Evolutionary conservation across 495 filamentous ascomycete genomes (phyloP), one percentile per base, ranked within the genome.

Genomic region (Hypoxylon fragiforme): DNA sequence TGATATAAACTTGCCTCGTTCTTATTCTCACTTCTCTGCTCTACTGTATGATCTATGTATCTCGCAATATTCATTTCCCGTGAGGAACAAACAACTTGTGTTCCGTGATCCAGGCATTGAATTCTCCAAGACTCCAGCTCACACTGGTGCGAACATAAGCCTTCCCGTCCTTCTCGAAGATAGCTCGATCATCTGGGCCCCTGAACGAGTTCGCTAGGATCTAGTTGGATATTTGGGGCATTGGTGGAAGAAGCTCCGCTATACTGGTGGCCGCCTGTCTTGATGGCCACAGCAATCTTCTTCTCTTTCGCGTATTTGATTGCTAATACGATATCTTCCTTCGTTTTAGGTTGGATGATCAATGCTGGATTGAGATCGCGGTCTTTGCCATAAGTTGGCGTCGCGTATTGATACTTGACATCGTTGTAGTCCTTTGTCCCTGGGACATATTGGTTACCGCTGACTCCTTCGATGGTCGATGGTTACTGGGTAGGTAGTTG

Each of bases 261-360:
- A 31, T 74, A 74, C 37, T 73, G 69, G 40, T 74, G 71, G 18
- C 71, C 70, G 12, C 71, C 71, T 3, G 65, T 74, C 38, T 60
- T 64, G 46, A 73, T 68, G 28, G 71, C 70, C 3, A 74, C 63
- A 2, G 70, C 68, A n/a, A 70, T 50, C 6, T 63, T 63, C 38
- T 66, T 48, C 22, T 57, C 41, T 44, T 71, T 71, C 1, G 71
- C 70, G 21, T 74, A 71, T 38, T 62, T 69, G 11, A 74, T 41
- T 7, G 60, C 45, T 18, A 55, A 24, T 9, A 41, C 46, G 22
- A 74, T 71, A 34, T 74, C 71, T 3, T 73, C 57, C 16, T 64
- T 67, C 21, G 67, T 72, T 32, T 63, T 66, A 32, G 71, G 70
- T 26, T 65, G 60, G 11, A 73, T 45, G 38, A 74, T 69, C 15